Evolutionary conservation across 768 basidiomycete genomes (phyloP), one percentile per base, ranked within the genome.

Genomic region (Galerina marginata): DNA sequence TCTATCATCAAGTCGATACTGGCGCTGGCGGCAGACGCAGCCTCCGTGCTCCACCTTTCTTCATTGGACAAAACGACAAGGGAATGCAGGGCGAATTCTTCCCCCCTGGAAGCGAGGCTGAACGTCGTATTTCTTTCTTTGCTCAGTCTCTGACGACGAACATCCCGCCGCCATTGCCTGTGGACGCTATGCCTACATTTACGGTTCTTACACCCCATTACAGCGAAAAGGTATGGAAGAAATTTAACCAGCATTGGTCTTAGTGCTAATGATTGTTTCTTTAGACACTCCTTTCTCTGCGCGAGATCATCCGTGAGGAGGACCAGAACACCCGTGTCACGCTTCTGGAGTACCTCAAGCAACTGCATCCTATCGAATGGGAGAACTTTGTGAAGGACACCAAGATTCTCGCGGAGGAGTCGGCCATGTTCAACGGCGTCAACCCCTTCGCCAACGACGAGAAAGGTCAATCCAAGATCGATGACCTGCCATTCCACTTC

Each of bases 131-230:
- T 68, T 98, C 96, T 16, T 99, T 99, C 87, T 99, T 99, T 72
- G 95, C 97, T 26, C 96, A 98, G 75, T 96, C 94, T 4, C 82
- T 99, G 67, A 99, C 97, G 6, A 97, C 95, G n/a, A 83, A 89
- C 49, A 87, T 99, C 52, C 97, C 96, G 16, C 90, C 93, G 66
- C 91, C 97, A 7, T 77, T 99, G 37, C 95, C 96, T 12, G 94
- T 99, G 44, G 96, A 99, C 73, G 93, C 95, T n/a, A 99, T 99
- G 97, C 97, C 97, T 2, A 98, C 96, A 0, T 99, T 99, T 82
- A 99, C 97, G 46, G 96, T 99, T 23, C 80, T 99, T 56, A 97
- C 95, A 0, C 97, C 97, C 12, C 97, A 99, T 76, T 99, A 99
- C 74, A 97, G 91, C 61, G 97, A 99, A 76, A 99, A 99, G 87